Percentiles rank a stretch among this genome's conserved stretches.
These are phyloP conservation scores for Teratosphaeria gauchensis DNA, from an alignment of 2,329 filamentous ascomycete genomes.

Conservation along the genomic window DNA sequence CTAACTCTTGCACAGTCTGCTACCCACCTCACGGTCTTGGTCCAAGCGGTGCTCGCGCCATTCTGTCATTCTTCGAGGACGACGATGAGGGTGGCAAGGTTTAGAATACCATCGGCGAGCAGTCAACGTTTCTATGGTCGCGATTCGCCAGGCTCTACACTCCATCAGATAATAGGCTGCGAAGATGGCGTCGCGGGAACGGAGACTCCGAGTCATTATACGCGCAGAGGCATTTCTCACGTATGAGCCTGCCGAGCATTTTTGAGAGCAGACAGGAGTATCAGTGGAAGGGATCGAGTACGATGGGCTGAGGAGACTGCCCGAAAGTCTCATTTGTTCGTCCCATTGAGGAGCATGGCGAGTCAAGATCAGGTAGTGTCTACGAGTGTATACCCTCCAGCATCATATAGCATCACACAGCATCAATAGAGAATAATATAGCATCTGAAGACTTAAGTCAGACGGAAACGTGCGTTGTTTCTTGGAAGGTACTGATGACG, in stretches of 20 bases:
- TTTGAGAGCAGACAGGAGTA: neutral
- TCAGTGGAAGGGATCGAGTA: neutral
- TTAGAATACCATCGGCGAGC: conserved; percentile 28
- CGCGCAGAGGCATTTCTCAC: neutral
- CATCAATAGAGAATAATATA: neutral
- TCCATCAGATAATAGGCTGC: neutral
- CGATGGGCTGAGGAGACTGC: neutral
- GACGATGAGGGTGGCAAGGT: conserved; percentile 31
- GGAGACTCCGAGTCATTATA: neutral
- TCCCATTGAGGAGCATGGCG: neutral
- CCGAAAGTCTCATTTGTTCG: conserved; percentile 5
- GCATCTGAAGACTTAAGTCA: neutral
- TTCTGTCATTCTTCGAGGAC: conserved; percentile 84
- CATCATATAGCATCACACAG: neutral
- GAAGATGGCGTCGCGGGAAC: neutral
- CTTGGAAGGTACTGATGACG: no score
- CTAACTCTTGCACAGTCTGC: conserved; percentile 47
- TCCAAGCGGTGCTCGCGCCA: conserved; percentile 69
- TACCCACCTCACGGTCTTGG: conserved; percentile 82
- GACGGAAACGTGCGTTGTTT: neutral
- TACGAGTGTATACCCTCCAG: neutral
- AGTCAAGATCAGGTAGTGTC: neutral
- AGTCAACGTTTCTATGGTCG: conserved; percentile 30
- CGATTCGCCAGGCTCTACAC: neutral
- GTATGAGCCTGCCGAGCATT: neutral